phyloP scores from a whole-genome alignment of 2,329 filamentous ascomycete species.

The Thielaviopsis punctulata region DNA sequence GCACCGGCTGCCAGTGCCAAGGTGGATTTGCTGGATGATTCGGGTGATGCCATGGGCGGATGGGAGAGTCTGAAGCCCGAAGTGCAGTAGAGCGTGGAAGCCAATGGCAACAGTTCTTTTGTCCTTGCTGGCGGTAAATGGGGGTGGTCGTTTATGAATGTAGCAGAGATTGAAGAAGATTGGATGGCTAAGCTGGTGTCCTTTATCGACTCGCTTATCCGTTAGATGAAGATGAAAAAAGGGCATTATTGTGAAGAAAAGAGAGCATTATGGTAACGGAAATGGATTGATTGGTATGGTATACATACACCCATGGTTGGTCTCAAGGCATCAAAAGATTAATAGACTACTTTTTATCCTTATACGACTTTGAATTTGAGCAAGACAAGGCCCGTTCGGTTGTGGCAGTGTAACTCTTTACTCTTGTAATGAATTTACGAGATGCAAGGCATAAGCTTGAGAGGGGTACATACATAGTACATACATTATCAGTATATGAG shows the following conservation, averaged over 20 bases:
- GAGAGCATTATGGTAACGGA: neutral
- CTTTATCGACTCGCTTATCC: neutral
- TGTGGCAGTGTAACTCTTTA: no score
- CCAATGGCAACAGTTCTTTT: neutral
- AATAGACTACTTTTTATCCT: no score
- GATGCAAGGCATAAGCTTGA: no score
- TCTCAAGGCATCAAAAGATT: no score
- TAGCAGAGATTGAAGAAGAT: neutral
- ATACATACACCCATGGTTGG: no score
- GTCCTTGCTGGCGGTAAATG: neutral
- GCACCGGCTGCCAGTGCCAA: slow-evolving; percentile 16
- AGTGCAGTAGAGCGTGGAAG: neutral
- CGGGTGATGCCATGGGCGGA: slow-evolving; percentile 28
- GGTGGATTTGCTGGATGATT: slow-evolving; percentile 32
- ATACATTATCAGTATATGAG: no score
- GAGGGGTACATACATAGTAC: no score
- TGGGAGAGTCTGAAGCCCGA: slow-evolving; percentile 39
- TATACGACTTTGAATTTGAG: no score
- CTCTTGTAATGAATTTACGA: no score
- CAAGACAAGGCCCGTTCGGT: no score
- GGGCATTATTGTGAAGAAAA: neutral
- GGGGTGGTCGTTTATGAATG: neutral
- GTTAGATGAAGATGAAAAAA: neutral
- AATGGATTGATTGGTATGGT: neutral
- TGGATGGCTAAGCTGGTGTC: neutral